Evolutionary conservation across 352 stramenopile genomes (phyloP), one percentile per base, ranked within the genome.

Genomic region (Phytopythium litorale): DNA sequence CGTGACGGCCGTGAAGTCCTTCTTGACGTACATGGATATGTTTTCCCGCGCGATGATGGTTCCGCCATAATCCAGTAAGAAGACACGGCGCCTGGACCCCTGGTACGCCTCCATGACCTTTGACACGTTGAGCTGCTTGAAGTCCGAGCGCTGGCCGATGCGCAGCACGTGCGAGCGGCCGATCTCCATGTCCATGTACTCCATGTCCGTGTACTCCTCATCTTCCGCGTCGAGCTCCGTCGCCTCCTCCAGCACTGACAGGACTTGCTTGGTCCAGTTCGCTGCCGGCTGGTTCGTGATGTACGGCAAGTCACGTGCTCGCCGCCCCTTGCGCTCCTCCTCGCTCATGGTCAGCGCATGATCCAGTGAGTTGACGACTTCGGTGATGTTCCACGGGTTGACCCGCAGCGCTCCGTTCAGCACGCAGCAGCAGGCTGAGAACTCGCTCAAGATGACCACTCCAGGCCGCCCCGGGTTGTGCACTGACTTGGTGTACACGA

Each of bases 31-130:
- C 80, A 98, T 99, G 52, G 91, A 91, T 65, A 93, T 94, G 63
- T 94, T 94, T 60, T 93, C 79, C 28, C 84, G 79, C 25, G 77
- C 76, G 46, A 99, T 94, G 55, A 99, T 91, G 2, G 97, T 99
- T 16, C 97, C 97, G 63, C 97, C 98, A 65, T 99, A 99, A 70
- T 99, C 97, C 42, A 99, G 76, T 37, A 99, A 68, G 55, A 99
- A 97, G 4, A 99, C 90, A 58, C 97, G 86, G 45, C 90, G 87
- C 28, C 75, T 81, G 4, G 92, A 90, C 21, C 77, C 73, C 37
- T 88, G 68, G 63, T 98, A 98, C 2, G 92, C 91, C 25, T 89
- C 72, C 56, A 94, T 80, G 30, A 98, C 78, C 19, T 84, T 80
- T 45, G 73, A 66, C 11, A 96, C 73, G 59, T 96, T 88, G 25